phyloP scores from a whole-genome alignment of 352 stramenopile genomes.

The Pythium dissimile region DNA sequence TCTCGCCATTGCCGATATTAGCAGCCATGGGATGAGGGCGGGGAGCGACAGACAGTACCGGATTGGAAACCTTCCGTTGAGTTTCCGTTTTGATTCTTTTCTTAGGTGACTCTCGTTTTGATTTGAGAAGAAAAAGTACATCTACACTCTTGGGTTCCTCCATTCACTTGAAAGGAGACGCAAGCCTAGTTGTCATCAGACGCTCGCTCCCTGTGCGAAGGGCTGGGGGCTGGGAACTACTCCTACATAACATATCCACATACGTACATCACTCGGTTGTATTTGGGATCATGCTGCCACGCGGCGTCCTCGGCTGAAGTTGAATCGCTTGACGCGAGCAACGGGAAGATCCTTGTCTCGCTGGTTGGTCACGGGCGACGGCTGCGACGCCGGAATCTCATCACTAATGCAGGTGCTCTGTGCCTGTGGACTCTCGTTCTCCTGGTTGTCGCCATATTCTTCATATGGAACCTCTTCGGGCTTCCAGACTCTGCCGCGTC shows the following conservation, averaged over 20 bases:
- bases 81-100: conserved; percentile 1
- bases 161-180: conserved; percentile 3
- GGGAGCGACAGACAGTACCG: background rate
- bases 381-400: background rate
- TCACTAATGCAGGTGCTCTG: background rate
- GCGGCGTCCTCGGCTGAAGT: conserved; percentile 12
- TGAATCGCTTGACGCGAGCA: conserved; percentile 6
- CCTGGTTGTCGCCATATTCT: background rate
- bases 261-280: background rate
- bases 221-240: background rate
- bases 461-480: background rate
- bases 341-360: background rate
- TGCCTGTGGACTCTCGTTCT: background rate
- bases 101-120: background rate
- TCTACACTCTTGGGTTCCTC: background rate
- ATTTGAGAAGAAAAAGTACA: background rate
- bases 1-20: too few species aligned
- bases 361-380: background rate
- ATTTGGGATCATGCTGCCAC: background rate
- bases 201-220: too few species aligned
- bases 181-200: background rate
- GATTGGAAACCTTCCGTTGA: conserved; percentile 2
- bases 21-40: too few species aligned
- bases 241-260: background rate
- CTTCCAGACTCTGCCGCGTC: conserved; percentile 7